A percentile compares a stretch with the other conserved stretches of the same genome.
Conservation (phyloP, 345 rosid species). For the Syzygium aqueum region DNA sequence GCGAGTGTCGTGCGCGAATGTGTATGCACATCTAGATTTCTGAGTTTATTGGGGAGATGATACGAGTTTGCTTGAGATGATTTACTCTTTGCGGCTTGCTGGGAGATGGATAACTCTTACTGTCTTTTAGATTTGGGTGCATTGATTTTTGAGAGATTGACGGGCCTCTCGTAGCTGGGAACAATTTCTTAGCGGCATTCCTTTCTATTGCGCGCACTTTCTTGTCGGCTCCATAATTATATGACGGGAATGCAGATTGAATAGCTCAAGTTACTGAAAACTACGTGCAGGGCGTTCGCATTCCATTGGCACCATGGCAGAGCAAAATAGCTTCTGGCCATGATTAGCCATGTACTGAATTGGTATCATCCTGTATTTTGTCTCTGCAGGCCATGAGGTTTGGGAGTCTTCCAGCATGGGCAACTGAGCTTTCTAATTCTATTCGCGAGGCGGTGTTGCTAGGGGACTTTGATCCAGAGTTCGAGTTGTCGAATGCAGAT, state of each 20-base stretch:
- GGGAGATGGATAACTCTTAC: background rate
- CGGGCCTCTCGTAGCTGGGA: background rate
- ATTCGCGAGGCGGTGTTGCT: conserved; percentile 33
- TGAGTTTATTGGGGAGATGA: background rate
- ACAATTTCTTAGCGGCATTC: background rate
- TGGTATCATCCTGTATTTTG: background rate
- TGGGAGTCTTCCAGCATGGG: conserved; percentile 85
- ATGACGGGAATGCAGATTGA: background rate
- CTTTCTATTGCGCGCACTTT: background rate
- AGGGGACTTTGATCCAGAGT: conserved; percentile 17
- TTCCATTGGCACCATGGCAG: background rate
- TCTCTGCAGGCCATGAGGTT: conserved; percentile 74
- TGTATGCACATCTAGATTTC: background rate
- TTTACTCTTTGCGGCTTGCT: background rate
- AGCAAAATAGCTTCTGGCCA: background rate
- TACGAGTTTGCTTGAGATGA: background rate
- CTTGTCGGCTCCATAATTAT: background rate
- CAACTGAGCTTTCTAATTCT: conserved; percentile 37
- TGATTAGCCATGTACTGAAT: background rate
- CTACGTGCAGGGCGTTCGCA: background rate
- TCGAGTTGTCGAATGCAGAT: conserved; percentile 1
- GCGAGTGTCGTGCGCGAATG: background rate
- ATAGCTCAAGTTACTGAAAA: background rate
- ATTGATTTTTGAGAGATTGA: background rate
- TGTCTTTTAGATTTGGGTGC: background rate